Percentiles rank a stretch among this genome's conserved stretches.
Conservation (phyloP, 2,329 filamentous ascomycete species). For the Lasiodiplodia sp. region DNA sequence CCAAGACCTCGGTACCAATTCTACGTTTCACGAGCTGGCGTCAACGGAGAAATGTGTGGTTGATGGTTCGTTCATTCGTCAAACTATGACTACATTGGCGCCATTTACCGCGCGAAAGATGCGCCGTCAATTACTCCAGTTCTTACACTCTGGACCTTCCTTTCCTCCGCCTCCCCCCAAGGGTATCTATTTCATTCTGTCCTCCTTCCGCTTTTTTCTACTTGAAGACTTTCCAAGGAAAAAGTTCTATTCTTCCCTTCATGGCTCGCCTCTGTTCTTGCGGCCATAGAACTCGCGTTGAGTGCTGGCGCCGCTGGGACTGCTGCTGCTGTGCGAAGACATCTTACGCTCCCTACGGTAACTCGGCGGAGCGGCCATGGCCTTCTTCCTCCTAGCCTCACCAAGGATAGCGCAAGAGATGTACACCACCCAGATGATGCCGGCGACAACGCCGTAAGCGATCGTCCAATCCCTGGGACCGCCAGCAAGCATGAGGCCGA, state of each 20-base stretch:
- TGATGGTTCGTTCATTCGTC: not conserved
- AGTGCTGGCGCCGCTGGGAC: not conserved
- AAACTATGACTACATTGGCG: slow-evolving; percentile 10
- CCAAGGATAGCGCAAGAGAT: slow-evolving; percentile 40
- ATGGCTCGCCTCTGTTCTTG: slow-evolving; percentile 9
- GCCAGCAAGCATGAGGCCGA: slow-evolving; percentile 57
- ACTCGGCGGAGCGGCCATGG: not conserved
- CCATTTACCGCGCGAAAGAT: not conserved
- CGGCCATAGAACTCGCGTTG: slow-evolving; percentile 24
- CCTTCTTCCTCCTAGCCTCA: slow-evolving; percentile 35
- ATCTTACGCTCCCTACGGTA: slow-evolving; percentile 5
- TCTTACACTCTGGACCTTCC: not conserved
- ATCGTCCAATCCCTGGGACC: slow-evolving; percentile 35
- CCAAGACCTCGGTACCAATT: not conserved
- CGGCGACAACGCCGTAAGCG: slow-evolving; percentile 45
- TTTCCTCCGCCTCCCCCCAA: not conserved
- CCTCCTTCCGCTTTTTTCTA: not conserved
- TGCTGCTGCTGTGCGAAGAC: slow-evolving; percentile 19
- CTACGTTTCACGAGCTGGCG: not conserved
- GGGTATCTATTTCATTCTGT: slow-evolving; percentile 20
- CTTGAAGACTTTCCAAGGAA: not conserved
- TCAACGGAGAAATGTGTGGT: not conserved
- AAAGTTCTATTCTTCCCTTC: not conserved
- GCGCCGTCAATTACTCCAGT: not conserved
- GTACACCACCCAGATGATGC: slow-evolving; percentile 46